Evolutionary conservation across 345 rosid species (phyloP).

Genomic region (Physaria fendleri): DNA sequence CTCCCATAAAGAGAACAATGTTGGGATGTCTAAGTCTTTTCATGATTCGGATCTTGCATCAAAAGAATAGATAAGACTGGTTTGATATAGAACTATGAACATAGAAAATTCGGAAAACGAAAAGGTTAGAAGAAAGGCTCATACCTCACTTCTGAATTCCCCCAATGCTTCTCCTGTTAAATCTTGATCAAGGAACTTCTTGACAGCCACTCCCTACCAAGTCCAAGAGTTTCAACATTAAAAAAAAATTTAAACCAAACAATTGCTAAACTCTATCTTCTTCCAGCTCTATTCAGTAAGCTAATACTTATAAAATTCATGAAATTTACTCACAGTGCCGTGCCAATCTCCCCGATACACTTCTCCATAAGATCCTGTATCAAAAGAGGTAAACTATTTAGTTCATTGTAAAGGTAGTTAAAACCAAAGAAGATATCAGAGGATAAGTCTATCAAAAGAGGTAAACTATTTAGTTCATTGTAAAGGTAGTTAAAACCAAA

Average conservation of each 20-base stretch:
- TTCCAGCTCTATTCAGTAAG: not conserved
- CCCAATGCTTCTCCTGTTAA: conserved; percentile 70
- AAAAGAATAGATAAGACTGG: not conserved
- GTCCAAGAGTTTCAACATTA: conserved; percentile 31
- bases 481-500: conserved; percentile 18
- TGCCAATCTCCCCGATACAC: conserved; percentile 98
- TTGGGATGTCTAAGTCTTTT: conserved; percentile 82
- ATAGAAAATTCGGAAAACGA: not conserved
- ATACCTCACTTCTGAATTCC: conserved; percentile 92
- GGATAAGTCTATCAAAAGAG: conserved; percentile 33
- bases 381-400: conserved; percentile 22
- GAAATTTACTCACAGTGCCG: conserved; percentile 73
- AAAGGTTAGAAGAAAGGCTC: conserved; percentile 2
- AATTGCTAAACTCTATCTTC: conserved; percentile 7
- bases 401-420: conserved; percentile 2
- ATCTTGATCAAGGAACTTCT: conserved; percentile 88
- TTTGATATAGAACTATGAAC: conserved; percentile 1
- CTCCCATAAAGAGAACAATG: conserved; percentile 99
- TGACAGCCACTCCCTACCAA: conserved; percentile 88
- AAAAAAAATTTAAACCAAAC: conserved; percentile 12
- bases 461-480: conserved; percentile 7
- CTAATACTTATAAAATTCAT: not conserved
- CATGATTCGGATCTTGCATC: conserved; percentile 71
- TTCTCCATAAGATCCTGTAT: conserved; percentile 95
- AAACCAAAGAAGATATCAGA: too few species aligned